Evolutionary conservation across 1,284 basidiomycete species (phyloP), one percentile per base, ranked within the genome.

Genomic region (Boletus hoseneyae): DNA sequence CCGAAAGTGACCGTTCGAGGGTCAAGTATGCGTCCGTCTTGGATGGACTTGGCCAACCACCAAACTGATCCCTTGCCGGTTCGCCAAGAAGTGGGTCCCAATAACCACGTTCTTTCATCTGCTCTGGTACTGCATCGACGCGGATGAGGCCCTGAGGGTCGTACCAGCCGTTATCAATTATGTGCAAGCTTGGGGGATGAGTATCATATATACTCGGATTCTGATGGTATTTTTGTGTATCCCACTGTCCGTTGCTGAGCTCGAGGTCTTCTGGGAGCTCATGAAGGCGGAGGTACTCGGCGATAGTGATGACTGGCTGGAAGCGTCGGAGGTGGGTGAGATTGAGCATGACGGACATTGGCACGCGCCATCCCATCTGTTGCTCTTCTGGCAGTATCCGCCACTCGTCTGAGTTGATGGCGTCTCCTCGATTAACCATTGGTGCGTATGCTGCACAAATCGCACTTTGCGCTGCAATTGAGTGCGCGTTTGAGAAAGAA

Each of bases 221-320:
- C 21, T 51, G 50, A 37, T 68, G 61, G 37, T 65, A 73, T 33
- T 27, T 50, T 7, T 64, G 50, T 4, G 64, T 64, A 18, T 70
- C 62, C 73, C 74, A 76, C 11, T 60, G 60, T 46, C 75, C 74
- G 38, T 66, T 68, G 48, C 64, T 64, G 52, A 57, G 61, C 47
- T 76, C 74, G 19, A 58, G 52, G 11, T 63, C 55, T 19, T 64
- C 58, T 6, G 67, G 45, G 48, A 71, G 64, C 42, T 58, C 58
- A 48, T 78, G 73, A n/a, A 77, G 60, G 19, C 68, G 68, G 46
- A 77, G 68, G 50, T 73, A 76, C 32, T 76, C 75, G 11, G 68
- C 63, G 18, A 71, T 57, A 9, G 70, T 68, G 50, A 78, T 53
- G 43, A 77, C 70, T 10, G 71, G 59, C 29, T 77, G 65, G 10